Evolutionary conservation across 495 filamentous ascomycete species (phyloP).

Genomic region (Neurospora sp.): DNA sequence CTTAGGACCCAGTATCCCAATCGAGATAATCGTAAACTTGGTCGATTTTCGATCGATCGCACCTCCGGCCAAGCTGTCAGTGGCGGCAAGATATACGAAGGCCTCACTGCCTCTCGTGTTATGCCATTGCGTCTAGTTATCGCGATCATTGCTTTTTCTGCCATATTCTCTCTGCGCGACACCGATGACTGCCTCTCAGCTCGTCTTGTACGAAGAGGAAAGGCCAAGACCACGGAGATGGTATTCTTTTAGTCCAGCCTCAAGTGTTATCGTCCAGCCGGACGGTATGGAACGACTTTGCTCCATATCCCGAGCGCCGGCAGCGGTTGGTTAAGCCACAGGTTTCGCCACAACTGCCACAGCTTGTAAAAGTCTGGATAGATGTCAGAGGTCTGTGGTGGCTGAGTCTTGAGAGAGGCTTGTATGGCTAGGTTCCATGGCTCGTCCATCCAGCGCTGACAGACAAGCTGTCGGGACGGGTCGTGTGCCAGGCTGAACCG

Average conservation of each 20-base stretch:
- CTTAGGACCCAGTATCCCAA: neutral
- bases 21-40: neutral
- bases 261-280: neutral
- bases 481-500: neutral
- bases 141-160: neutral
- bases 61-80: neutral
- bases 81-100: neutral
- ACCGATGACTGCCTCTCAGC: neutral
- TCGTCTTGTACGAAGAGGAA: neutral
- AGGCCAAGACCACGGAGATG: neutral
- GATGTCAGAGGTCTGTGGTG: neutral
- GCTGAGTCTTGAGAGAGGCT: neutral
- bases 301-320: neutral
- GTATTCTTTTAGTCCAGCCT: no score
- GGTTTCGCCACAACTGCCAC: neutral
- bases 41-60: neutral
- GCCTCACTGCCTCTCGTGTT: neutral
- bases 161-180: neutral
- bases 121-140: neutral
- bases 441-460: neutral
- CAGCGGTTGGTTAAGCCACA: neutral
- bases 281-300: neutral
- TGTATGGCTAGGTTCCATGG: neutral
- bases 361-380: neutral
- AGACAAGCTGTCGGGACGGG: neutral